Percentiles rank a stretch among this genome's conserved stretches.
Evolutionary conservation across 2,329 filamentous ascomycete genomes (phyloP).

Genomic region (Colletotrichum falcatum): DNA sequence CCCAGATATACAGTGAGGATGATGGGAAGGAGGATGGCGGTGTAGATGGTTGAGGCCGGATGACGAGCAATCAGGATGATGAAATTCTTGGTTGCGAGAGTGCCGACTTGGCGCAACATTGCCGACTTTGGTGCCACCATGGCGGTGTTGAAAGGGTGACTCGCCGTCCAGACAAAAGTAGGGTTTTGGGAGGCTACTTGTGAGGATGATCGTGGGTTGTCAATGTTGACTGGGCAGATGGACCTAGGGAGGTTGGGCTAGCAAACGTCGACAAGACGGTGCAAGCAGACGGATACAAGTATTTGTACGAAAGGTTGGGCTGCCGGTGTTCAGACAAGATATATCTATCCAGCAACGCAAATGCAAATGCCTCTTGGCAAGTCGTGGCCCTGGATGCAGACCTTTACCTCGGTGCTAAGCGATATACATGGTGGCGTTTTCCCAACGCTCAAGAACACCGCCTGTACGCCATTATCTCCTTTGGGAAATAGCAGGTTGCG

Average conservation of each 20-base stretch:
- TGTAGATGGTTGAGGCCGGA: slow-evolving; percentile 61
- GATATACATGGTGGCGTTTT: background rate
- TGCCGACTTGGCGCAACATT: slow-evolving; percentile 64
- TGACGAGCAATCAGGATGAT: slow-evolving; percentile 68
- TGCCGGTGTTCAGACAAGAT: background rate
- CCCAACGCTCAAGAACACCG: background rate
- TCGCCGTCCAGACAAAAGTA: background rate
- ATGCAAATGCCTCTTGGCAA: too few species aligned
- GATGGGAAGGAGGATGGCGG: slow-evolving; percentile 70
- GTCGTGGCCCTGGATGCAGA: background rate
- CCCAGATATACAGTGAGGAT: slow-evolving; percentile 69
- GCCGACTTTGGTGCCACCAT: slow-evolving; percentile 25
- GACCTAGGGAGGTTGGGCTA: too few species aligned
- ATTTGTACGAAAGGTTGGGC: background rate
- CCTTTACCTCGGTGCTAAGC: background rate
- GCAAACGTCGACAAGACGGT: background rate
- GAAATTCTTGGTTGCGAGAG: slow-evolving; percentile 71
- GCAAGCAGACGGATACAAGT: background rate
- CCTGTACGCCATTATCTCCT: slow-evolving; percentile 4
- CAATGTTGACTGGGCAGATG: too few species aligned
- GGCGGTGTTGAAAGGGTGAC: background rate
- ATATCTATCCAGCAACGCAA: background rate
- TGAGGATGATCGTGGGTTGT: background rate
- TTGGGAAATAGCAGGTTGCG: background rate
- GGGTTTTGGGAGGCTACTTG: too few species aligned